Evolutionary conservation across 306 rosid genomes (phyloP).

Genomic region (Sicyos baderoa): DNA sequence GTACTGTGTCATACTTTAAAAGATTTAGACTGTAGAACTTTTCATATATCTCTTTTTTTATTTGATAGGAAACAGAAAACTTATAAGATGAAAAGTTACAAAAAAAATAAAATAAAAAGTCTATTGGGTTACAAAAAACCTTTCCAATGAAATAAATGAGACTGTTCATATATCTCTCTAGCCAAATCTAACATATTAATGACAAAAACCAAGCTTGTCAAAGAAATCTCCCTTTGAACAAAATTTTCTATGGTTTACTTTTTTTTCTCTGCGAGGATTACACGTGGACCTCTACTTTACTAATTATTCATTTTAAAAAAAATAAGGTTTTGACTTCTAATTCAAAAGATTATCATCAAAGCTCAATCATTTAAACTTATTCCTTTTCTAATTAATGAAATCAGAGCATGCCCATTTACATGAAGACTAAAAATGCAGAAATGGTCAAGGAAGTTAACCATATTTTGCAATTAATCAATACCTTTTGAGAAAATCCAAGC

Average conservation of each 20-base stretch:
- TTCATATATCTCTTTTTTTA: too few relatives aligned
- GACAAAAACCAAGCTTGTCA: neutral
- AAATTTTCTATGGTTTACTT: neutral
- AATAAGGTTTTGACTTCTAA: neutral
- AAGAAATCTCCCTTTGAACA: neutral
- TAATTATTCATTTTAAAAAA: neutral
- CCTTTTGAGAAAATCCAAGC: slow-evolving; percentile 78
- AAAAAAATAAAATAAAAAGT: too few relatives aligned
- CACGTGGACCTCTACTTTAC: neutral
- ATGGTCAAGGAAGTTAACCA: neutral
- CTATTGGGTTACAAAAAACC: too few relatives aligned
- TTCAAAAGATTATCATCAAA: neutral
- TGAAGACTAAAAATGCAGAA: neutral
- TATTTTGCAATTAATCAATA: slow-evolving; percentile 9
- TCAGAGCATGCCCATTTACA: neutral
- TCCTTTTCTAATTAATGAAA: neutral
- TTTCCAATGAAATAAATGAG: too few relatives aligned
- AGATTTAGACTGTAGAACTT: too few relatives aligned
- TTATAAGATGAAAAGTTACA: too few relatives aligned
- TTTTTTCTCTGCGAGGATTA: slow-evolving; percentile 1
- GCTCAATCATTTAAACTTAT: neutral
- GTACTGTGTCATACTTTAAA: too few relatives aligned
- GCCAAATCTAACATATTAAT: neutral
- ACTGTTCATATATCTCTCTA: too few relatives aligned
- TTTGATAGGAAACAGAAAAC: too few relatives aligned